Evolutionary conservation across 2,329 filamentous ascomycete genomes (phyloP).

Genomic region (Aspergillus sp.): DNA sequence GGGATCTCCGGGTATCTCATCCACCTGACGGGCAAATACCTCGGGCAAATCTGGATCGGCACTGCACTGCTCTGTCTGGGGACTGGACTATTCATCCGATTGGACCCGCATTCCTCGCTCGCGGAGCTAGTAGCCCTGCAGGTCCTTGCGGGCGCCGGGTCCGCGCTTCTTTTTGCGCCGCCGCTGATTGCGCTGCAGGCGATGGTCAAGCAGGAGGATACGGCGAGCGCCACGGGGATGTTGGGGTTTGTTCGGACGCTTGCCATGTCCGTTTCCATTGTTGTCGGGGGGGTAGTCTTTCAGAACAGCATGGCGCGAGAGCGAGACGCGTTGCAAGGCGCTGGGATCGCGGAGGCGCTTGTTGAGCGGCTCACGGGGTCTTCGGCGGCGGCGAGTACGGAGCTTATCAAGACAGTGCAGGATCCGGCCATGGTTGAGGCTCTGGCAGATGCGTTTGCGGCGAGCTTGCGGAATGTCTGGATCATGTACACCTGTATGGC

Average conservation of each 20-base stretch:
- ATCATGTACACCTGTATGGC: conserved; percentile 53
- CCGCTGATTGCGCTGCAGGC: conserved; percentile 2
- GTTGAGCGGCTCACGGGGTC: conserved; percentile 40
- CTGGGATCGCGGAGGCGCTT: conserved; percentile 30
- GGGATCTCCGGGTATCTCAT: conserved; percentile 66
- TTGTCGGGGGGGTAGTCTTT: conserved; percentile 66
- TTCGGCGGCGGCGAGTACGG: conserved; percentile 52
- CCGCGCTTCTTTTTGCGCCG: neutral
- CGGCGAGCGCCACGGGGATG: neutral
- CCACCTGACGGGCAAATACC: conserved; percentile 67
- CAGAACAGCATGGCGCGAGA: conserved; percentile 59
- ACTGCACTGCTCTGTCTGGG: conserved; percentile 61
- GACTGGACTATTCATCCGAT: conserved; percentile 61
- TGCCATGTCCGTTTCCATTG: conserved; percentile 5
- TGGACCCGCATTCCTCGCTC: conserved; percentile 51
- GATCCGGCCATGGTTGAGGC: conserved; percentile 41
- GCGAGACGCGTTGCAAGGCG: conserved; percentile 56
- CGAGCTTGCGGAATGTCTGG: conserved; percentile 55
- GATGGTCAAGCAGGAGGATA: neutral
- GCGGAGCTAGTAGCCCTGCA: conserved; percentile 37
- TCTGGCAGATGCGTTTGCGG: conserved; percentile 51
- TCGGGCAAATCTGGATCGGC: conserved; percentile 58
- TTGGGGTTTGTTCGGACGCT: conserved; percentile 4
- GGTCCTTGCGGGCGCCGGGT: neutral
- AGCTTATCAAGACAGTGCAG: conserved; percentile 44